phyloP scores from a whole-genome alignment of 1,139 yeast species.

The Yamadazyma kanchanaburiensis region DNA sequence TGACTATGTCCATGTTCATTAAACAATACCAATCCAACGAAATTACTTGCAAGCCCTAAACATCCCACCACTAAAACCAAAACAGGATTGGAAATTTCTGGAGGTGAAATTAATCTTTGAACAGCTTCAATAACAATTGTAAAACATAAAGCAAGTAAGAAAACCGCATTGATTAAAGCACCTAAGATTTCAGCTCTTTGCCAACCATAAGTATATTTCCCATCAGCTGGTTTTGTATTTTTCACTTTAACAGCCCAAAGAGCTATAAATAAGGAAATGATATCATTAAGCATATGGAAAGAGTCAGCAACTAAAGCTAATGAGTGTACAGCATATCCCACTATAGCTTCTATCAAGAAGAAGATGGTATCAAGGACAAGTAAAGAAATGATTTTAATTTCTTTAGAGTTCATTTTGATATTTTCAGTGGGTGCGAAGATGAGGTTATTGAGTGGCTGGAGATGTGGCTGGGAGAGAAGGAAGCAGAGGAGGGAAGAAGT shows the following conservation, averaged over 20 bases:
- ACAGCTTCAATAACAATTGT: conserved; percentile 90
- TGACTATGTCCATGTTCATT: conserved; percentile 84
- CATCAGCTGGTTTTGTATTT: conserved; percentile 77
- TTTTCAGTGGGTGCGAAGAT: too few species aligned
- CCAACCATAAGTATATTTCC: conserved; percentile 93
- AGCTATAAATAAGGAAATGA: conserved; percentile 84
- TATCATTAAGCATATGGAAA: conserved; percentile 96
- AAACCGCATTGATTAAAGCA: conserved; percentile 91
- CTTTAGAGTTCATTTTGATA: conserved; percentile 59
- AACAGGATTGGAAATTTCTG: conserved; percentile 72
- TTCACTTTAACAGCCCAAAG: conserved; percentile 96
- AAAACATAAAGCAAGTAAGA: conserved; percentile 85
- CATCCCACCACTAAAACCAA: conserved; percentile 78
- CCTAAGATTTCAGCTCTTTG: conserved; percentile 94
- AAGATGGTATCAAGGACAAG: conserved; percentile 76
- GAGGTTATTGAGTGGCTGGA: too few species aligned
- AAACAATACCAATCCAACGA: conserved; percentile 80
- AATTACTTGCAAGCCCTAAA: conserved; percentile 78
- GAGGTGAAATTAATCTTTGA: conserved; percentile 83
- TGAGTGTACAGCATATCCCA: conserved; percentile 88
- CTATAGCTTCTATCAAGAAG: conserved; percentile 79
- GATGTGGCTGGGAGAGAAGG: too few species aligned
- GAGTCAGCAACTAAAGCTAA: conserved; percentile 93
- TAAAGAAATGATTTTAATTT: conserved; percentile 68
- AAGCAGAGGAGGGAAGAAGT: too few species aligned